A percentile compares a stretch with the other conserved stretches of the same genome.
Evolutionary conservation across 1,284 basidiomycete genomes (phyloP).

Genomic region (Rhodotorula sp.): DNA sequence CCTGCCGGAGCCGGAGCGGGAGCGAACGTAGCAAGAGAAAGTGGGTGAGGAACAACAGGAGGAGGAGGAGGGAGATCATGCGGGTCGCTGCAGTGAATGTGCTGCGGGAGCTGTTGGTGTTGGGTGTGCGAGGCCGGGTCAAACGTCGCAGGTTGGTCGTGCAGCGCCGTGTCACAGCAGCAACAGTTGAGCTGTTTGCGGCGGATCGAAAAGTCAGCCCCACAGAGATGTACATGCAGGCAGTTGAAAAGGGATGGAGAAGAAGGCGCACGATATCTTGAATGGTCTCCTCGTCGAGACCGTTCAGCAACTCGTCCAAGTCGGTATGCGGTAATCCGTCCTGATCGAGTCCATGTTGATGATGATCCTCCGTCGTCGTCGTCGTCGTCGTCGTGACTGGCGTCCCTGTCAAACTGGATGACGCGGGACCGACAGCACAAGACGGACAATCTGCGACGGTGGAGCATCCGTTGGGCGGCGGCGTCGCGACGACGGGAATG

Average conservation of each 20-base stretch:
- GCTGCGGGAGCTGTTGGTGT: slow-evolving; percentile 18
- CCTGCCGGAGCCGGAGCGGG: not conserved
- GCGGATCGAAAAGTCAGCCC: too few relatives aligned
- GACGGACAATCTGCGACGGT: slow-evolving; percentile 1
- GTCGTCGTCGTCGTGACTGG: too few relatives aligned
- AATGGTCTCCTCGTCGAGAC: slow-evolving; percentile 32
- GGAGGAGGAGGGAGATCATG: not conserved
- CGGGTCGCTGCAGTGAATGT: slow-evolving; percentile 21
- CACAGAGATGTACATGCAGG: not conserved
- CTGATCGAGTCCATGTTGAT: not conserved
- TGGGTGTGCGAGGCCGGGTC: slow-evolving; percentile 20
- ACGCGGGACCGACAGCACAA: not conserved
- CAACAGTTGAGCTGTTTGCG: slow-evolving; percentile 33
- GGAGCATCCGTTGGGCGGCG: not conserved
- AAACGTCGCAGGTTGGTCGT: slow-evolving; percentile 16
- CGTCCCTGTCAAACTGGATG: not conserved
- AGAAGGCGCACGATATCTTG: slow-evolving; percentile 35
- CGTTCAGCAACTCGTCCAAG: slow-evolving; percentile 17
- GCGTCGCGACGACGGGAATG: slow-evolving; percentile 3
- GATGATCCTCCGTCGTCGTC: too few relatives aligned
- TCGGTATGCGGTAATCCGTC: not conserved
- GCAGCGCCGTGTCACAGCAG: slow-evolving; percentile 29
- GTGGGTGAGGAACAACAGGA: too few relatives aligned
- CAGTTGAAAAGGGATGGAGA: too few relatives aligned
- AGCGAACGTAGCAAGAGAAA: not conserved